A percentile compares a stretch with the other conserved stretches of the same genome.
Evolutionary conservation across 2,329 filamentous ascomycete genomes (phyloP).

Genomic region (Trichoderma sp.): DNA sequence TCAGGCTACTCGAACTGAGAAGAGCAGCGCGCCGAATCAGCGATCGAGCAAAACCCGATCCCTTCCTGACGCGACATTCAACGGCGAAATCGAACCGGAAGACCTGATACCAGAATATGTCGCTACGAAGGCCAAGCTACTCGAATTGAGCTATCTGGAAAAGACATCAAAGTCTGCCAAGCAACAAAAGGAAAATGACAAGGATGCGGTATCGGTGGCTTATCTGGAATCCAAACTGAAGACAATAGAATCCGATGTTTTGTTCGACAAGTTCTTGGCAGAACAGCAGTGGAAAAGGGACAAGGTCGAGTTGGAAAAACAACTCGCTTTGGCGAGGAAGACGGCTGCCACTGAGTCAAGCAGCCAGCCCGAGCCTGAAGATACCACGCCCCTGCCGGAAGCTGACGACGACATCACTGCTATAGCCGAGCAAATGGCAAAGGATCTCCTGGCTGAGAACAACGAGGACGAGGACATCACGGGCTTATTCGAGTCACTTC

Average conservation of each 20-base stretch:
- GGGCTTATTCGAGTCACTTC: conserved; percentile 61
- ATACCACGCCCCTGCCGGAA: conserved; percentile 40
- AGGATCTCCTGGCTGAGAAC: conserved; percentile 57
- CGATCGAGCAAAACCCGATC: conserved; percentile 33
- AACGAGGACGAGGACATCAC: conserved; percentile 49
- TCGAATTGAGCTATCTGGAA: conserved; percentile 48
- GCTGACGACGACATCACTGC: conserved; percentile 50
- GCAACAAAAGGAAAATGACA: conserved; percentile 33
- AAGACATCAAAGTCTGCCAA: conserved; percentile 28
- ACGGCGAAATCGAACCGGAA: conserved; percentile 74
- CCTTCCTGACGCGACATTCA: conserved; percentile 51
- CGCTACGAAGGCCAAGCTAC: conserved; percentile 70
- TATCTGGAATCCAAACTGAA: conserved; percentile 74
- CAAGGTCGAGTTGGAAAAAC: conserved; percentile 62
- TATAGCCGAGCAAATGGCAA: conserved; percentile 58
- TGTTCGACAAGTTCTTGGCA: conserved; percentile 70
- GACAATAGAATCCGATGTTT: conserved; percentile 74
- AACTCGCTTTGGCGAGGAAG: conserved; percentile 55
- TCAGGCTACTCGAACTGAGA: conserved; percentile 39
- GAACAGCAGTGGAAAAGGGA: conserved; percentile 66
- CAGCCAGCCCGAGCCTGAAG: conserved; percentile 38
- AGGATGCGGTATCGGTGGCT: conserved; percentile 53
- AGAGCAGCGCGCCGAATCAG: conserved; percentile 38
- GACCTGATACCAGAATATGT: conserved; percentile 76
- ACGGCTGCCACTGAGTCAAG: conserved; percentile 14